Conservation (phyloP, 805 yeast species). For the Yarrowia hollandica region DNA sequence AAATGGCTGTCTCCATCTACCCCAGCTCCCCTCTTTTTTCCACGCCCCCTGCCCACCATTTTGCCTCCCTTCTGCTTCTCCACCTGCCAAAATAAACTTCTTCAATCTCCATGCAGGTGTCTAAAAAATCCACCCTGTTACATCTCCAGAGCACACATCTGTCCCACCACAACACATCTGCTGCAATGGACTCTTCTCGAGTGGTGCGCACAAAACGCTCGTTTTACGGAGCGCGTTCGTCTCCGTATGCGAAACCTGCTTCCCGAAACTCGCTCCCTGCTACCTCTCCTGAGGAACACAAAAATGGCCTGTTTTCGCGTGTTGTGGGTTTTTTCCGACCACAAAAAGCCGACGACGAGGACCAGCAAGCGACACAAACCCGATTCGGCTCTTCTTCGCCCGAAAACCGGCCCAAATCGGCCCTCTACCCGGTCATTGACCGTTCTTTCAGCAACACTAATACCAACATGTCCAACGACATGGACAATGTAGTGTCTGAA, state of each 20-base stretch:
- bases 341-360: neutral
- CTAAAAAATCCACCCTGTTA: conserved; percentile 8
- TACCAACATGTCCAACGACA: too few relatives aligned
- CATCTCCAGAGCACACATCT: too few relatives aligned
- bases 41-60: too few relatives aligned
- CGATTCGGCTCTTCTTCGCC: neutral
- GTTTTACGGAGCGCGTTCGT: neutral
- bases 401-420: neutral
- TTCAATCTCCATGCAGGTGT: too few relatives aligned
- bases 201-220: conserved; percentile 14
- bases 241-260: neutral
- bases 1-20: too few relatives aligned
- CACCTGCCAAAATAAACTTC: too few relatives aligned
- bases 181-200: conserved; percentile 1
- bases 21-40: too few relatives aligned
- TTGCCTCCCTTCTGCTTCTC: too few relatives aligned
- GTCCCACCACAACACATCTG: too few relatives aligned
- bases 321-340: conserved; percentile 1
- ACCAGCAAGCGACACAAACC: neutral
- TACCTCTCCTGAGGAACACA: neutral
- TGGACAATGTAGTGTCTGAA: too few relatives aligned
- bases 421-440: conserved; percentile 17
- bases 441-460: too few relatives aligned
- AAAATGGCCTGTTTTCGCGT: neutral
- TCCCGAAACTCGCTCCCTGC: neutral